Conservation (phyloP, 345 rosid species). For the Eucalyptus shirleyi region DNA sequence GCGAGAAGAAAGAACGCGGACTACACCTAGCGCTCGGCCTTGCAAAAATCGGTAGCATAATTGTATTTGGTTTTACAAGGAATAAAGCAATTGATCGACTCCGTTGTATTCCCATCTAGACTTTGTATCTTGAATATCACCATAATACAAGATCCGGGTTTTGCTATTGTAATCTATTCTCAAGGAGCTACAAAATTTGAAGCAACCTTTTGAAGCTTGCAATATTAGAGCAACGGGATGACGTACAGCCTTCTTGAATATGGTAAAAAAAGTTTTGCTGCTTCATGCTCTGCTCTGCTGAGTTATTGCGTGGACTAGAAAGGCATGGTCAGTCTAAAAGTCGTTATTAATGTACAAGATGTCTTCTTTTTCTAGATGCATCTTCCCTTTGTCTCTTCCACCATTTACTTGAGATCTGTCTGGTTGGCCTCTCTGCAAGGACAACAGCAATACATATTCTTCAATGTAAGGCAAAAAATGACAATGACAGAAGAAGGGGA, state of each 20-base stretch:
- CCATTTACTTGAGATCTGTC: constrained; percentile 34
- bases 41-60: neutral
- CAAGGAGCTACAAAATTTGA: neutral
- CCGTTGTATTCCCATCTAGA: neutral
- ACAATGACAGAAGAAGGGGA: neutral
- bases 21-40: neutral
- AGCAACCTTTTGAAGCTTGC: neutral
- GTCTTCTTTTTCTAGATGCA: constrained; percentile 67
- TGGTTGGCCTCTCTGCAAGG: constrained; percentile 58
- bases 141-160: neutral
- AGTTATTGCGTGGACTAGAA: neutral
- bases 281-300: neutral
- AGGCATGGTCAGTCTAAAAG: neutral
- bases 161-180: neutral
- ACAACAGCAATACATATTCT: neutral
- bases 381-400: constrained; percentile 65
- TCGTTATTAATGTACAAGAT: constrained; percentile 31
- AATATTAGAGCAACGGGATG: neutral
- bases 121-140: neutral
- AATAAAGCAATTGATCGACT: neutral
- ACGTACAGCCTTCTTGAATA: neutral
- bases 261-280: neutral
- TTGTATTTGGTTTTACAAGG: neutral
- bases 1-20: neutral
- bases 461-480: neutral